Evolutionary conservation across 352 stramenopile species (phyloP).

Genomic region (Paralagenidium karlingii): DNA sequence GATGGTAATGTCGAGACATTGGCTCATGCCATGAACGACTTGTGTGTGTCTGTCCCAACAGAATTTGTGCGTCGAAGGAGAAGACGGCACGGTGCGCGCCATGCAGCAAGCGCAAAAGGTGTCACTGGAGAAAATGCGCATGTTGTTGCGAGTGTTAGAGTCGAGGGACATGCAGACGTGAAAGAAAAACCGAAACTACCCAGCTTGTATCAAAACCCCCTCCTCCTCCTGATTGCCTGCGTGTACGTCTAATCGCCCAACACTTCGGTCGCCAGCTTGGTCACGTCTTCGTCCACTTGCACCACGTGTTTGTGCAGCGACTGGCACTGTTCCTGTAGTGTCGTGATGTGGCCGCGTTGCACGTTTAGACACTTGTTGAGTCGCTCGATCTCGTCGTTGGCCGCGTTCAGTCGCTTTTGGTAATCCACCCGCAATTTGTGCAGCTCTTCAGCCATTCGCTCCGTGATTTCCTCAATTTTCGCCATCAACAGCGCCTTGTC

Average conservation of each 20-base stretch:
- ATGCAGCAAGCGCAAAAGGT: no score
- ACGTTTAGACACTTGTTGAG: conserved; percentile 79
- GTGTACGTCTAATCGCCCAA: conserved; percentile 57
- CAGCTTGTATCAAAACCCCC: no score
- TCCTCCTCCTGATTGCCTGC: no score
- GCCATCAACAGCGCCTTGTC: conserved; percentile 62
- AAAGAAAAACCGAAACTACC: no score
- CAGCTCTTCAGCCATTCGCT: conserved; percentile 64
- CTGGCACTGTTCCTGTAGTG: conserved; percentile 70
- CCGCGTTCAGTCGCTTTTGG: conserved; percentile 73
- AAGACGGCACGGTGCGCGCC: no score
- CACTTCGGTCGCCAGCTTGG: conserved; percentile 70
- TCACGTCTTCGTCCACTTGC: conserved; percentile 77
- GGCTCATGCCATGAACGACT: no score
- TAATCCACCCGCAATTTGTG: conserved; percentile 67
- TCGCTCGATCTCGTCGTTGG: conserved; percentile 69
- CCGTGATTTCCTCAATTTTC: conserved; percentile 74
- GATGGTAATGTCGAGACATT: no score
- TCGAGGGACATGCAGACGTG: no score
- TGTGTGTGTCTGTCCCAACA: no score
- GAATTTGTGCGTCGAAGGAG: no score
- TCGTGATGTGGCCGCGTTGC: conserved; percentile 73
- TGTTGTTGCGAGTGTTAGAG: no score
- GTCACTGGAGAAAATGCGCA: no score
- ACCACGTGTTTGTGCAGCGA: conserved; percentile 77